Base-by-base conservation (phyloP, 2,329 filamentous ascomycete species). In the Fusarium brevicatenulatum region DNA sequence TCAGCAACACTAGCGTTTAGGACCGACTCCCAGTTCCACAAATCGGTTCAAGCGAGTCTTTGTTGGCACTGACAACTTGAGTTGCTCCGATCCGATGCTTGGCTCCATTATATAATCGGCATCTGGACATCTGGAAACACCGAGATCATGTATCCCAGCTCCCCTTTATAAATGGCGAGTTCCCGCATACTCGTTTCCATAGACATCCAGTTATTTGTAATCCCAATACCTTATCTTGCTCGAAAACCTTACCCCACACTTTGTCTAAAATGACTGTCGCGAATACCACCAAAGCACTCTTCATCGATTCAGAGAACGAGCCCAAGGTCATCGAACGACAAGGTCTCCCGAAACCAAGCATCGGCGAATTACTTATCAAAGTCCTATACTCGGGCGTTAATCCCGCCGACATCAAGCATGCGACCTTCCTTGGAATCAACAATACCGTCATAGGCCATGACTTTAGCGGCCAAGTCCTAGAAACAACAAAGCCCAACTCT, bases 191-290 rank as follows among this genome's bases (percentile, higher is more conserved):
- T 30, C 9, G 9, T 30, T 30, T 11, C 30, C 30, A 12, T 32
- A 50, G 4, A 13, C 10, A 19, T 9, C 10, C 3, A 8, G 13
- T 7, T 13, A 23, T 7, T 15, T 34, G 10, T 2, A 11, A 23
- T 5, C 4, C 21, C 11, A 6, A 9, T 5, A 12, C n/a, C 7
- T 47, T n/a, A 9, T 8, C 9, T 5, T 9, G 1, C 28, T 6
- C 6, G 1, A 2, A 2, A 18, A 12, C 19, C 7, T 9, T 12
- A 2, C 10, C 21, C 28, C 5, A 9, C 19, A 6, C 8, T 2
- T 13, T 7, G 2, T 7, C 0, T 34, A 15, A 50, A 50, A 52
- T 52, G 47, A 5, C 30, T 25, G 6, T 4, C 2, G 4, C n/a
- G 3, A 34, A 19, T 8, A 52, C 30, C 8, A 36, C 30, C 9